Evolutionary conservation across 2,329 filamentous ascomycete genomes (phyloP), one percentile per base, ranked within the genome.

Genomic region (Xylariaceae sp.): DNA sequence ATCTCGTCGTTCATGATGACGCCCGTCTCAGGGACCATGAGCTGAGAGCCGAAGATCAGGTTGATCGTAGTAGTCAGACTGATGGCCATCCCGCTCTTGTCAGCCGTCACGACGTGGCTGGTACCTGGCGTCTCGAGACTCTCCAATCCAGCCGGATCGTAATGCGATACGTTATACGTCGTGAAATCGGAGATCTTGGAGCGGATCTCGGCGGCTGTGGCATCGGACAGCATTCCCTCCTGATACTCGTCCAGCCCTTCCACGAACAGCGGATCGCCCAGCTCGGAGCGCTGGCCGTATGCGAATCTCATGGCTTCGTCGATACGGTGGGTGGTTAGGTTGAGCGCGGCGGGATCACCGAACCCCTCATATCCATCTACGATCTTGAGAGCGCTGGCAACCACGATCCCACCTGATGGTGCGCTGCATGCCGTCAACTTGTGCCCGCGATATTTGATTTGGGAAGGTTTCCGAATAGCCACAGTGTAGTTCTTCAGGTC

Each of bases 301-400:
- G 84, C 89, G 64, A 92, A 96, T 7, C 88, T 77, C 54, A 95
- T 87, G 1, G 89, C 87, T 73, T 96, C 90, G 57, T 93, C 85
- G n/a, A 96, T 72, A 0, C 87, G 77, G 66, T 96, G 90, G 0
- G 87, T 89, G 38, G 84, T 89, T 0, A 90, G 66, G 57, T 80
- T 79, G 44, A 74, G 72, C 2, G 75, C 71, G 1, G 73, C 70
- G 1, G 77, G 70, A 12, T 82, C 72, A 16, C 82, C 84, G 44
- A 93, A 84, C 18, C 75, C 76, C 0, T 80, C 72, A 63, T 90
- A 95, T 0, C 88, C 88, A 55, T 86, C 79, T 40, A 93, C 71
- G 19, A 86, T 88, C 52, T 94, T 95, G 61, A 96, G 70, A 0
- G 83, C 79, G n/a, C 82, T 83, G 54, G 92, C 71, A 0, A 84